Evolutionary conservation across 2,329 filamentous ascomycete genomes (phyloP).

Genomic region (Diaporthe nobilis): DNA sequence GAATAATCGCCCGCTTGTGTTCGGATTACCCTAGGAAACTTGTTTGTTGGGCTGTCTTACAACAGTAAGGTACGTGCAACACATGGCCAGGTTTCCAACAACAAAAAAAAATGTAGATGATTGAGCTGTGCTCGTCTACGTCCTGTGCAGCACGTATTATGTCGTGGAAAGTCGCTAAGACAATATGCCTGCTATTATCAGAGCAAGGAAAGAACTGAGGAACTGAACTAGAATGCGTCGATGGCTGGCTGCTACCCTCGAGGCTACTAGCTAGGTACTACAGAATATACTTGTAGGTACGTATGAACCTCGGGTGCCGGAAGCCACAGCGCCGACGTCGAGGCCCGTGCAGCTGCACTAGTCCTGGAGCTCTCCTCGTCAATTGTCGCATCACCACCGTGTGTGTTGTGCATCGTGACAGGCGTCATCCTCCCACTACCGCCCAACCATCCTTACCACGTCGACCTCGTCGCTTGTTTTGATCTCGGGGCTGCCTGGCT

Average conservation of each 20-base stretch:
- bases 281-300: background rate
- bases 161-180: background rate
- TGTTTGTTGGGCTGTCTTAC: background rate
- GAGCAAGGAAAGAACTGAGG: background rate
- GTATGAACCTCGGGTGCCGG: slow-evolving; percentile 14
- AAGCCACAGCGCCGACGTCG: slow-evolving; percentile 21
- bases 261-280: background rate
- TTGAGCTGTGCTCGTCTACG: background rate
- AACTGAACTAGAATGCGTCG: background rate
- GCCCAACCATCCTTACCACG: slow-evolving; percentile 27
- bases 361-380: slow-evolving; percentile 32
- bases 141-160: background rate
- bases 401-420: slow-evolving; percentile 12
- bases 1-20: background rate
- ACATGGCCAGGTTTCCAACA: background rate
- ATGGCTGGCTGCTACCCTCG: background rate
- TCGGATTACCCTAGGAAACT: background rate
- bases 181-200: background rate
- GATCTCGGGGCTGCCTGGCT: slow-evolving; percentile 13
- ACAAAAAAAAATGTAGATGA: background rate
- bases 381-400: slow-evolving; percentile 31
- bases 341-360: slow-evolving; percentile 20
- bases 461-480: slow-evolving; percentile 25
- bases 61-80: background rate
- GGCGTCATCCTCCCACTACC: slow-evolving; percentile 17